Base-by-base conservation (phyloP, 371 early-diverging fungal species). In the Capniomyces stellatus region DNA sequence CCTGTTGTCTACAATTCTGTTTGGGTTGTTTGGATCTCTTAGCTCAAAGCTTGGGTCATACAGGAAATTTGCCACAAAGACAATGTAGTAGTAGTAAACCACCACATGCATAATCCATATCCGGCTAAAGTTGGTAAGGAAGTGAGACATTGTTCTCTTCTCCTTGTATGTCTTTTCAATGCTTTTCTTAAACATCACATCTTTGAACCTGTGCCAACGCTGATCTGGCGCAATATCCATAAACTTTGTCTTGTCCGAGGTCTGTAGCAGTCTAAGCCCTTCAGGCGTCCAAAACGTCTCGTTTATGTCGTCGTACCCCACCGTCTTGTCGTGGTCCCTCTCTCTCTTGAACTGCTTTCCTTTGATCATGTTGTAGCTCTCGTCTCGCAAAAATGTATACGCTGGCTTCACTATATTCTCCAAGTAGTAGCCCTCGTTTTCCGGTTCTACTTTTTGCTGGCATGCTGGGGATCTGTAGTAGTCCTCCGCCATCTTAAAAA, bases 231-330 rank as follows among this genome's bases (percentile, higher is more conserved):
- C 74, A 10, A 79, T 52, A 43, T 76, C 77, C 46, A 77, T 75
- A 3, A 87, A 61, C 4, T 66, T 65, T 0, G 73, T 55, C 35
- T 75, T 75, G 46, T 76, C 79, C 2, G 72, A 64, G 1, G 82
- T 61, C 28, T 62, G 57, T 39, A 86, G 76, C 25, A 68, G 64
- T 27, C 74, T 72, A 57, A 89, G 71, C 8, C 78, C 75, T 31
- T 78, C 77, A 1, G 78, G 75, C 27, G 77, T 67, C 88, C 89
- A 88, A 65, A 92, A 90, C 29, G 81, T 70, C 58, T 92, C 87
- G 60, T 92, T 92, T 51, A 87, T 77, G 56, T 92, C 91, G 62
- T 87, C 90, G 63, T 90, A 89, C 19, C 89, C 89, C 42, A 92
- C 75, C 3, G 79, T 77, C 22, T 72, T 64, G 27, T 78, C 72